Percentiles rank a stretch among this genome's conserved stretches.
phyloP scores from a whole-genome alignment of 371 early-diverging fungal species.

The Apophysomyces sp. region DNA sequence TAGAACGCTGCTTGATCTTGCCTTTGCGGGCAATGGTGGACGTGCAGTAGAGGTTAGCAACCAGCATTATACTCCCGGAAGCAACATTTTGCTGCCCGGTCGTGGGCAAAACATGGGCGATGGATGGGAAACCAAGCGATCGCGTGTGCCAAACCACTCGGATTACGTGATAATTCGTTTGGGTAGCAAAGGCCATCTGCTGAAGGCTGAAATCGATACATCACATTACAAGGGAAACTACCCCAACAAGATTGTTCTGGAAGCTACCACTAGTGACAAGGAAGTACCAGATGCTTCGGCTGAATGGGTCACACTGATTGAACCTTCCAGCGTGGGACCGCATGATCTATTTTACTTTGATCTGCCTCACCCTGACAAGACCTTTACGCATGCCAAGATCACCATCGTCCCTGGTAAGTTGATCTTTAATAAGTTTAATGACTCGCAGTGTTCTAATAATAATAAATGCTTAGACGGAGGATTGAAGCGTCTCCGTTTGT shows the following conservation, averaged over 20 bases:
- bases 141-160: conserved; percentile 63
- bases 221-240: conserved; percentile 85
- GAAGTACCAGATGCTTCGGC: conserved; percentile 44
- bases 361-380: conserved; percentile 47
- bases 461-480: conserved; percentile 60
- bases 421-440: background rate
- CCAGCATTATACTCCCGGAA: conserved; percentile 79
- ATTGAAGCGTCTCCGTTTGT: conserved; percentile 69
- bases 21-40: conserved; percentile 76
- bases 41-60: conserved; percentile 71
- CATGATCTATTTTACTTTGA: conserved; percentile 73
- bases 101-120: conserved; percentile 69
- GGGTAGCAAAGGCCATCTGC: conserved; percentile 75
- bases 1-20: conserved; percentile 72
- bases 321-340: conserved; percentile 47
- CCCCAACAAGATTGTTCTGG: conserved; percentile 70
- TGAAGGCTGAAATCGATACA: conserved; percentile 82
- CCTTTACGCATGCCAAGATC: conserved; percentile 66
- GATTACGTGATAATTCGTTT: conserved; percentile 77
- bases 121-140: conserved; percentile 84
- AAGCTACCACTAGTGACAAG: conserved; percentile 45
- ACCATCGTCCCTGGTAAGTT: conserved; percentile 61
- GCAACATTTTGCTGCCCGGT: conserved; percentile 77
- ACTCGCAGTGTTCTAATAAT: background rate
- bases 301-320: conserved; percentile 52